These are phyloP conservation scores for Colletotrichum melonis DNA, from an alignment of 2,329 filamentous ascomycete species.

Conservation along the genomic window DNA sequence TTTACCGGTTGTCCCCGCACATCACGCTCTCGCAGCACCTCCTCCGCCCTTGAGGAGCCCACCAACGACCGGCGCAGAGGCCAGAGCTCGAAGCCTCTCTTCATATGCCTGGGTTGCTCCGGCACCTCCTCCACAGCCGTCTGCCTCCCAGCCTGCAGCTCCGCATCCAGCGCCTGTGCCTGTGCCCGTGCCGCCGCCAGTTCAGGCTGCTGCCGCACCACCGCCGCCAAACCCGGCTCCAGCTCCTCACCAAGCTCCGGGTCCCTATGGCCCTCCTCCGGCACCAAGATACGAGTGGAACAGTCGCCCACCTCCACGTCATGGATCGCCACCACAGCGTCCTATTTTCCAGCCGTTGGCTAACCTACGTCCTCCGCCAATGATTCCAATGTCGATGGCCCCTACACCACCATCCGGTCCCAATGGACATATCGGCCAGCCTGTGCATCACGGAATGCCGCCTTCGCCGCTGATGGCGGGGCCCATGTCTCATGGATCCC, in stretches of 20 bases:
- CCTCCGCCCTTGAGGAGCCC: conserved; percentile 34
- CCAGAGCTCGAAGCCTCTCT: conserved; percentile 35
- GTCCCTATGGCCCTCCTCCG: conserved; percentile 45
- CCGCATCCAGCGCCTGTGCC: conserved; percentile 39
- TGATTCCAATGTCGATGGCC: conserved; percentile 55
- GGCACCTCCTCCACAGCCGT: conserved; percentile 33
- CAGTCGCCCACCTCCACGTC: conserved; percentile 58
- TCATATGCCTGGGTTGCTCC: conserved; percentile 32
- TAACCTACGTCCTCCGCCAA: conserved; percentile 61
- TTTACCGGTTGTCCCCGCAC: conserved; percentile 41
- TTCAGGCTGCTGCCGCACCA: conserved; percentile 36
- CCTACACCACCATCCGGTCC: conserved; percentile 55
- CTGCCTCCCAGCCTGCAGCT: conserved; percentile 25
- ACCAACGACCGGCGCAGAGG: conserved; percentile 30
- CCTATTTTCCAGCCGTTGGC: conserved; percentile 50
- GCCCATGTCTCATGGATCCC: conserved; percentile 46
- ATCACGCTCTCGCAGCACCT: conserved; percentile 41
- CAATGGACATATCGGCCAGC: conserved; percentile 52
- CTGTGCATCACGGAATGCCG: conserved; percentile 58
- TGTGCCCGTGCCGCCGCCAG: conserved; percentile 34
- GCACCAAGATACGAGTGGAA: conserved; percentile 54
- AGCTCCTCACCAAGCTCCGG: conserved; percentile 48
- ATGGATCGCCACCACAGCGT: conserved; percentile 59
- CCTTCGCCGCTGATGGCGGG: conserved; percentile 55
- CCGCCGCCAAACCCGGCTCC: conserved; percentile 48